Evolutionary conservation across 2,329 filamentous ascomycete genomes (phyloP).

Genomic region (Sphaerulina populicola): DNA sequence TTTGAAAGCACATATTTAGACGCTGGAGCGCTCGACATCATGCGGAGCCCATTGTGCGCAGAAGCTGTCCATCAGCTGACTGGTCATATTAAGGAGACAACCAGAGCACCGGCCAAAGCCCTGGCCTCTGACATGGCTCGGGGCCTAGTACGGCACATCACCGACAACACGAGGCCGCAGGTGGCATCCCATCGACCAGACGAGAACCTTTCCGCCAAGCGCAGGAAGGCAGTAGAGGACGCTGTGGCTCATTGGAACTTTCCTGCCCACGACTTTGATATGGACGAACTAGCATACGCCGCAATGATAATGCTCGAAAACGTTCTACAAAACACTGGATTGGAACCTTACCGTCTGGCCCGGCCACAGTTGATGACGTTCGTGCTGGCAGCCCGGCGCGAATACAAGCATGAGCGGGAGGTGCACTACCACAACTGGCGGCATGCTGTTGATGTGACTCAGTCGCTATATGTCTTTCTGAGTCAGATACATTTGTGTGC

Average conservation of each 20-base stretch:
- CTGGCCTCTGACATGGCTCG: conserved; percentile 29
- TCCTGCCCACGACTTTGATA: conserved; percentile 77
- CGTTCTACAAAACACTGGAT: conserved; percentile 69
- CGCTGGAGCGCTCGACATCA: conserved; percentile 75
- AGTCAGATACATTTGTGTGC: conserved; percentile 52
- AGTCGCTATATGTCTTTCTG: conserved; percentile 86
- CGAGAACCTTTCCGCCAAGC: conserved; percentile 58
- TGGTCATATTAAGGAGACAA: conserved; percentile 28
- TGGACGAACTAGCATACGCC: conserved; percentile 82
- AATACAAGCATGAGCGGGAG: conserved; percentile 65
- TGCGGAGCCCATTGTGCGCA: conserved; percentile 67
- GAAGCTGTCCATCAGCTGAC: conserved; percentile 39
- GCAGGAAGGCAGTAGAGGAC: conserved; percentile 50
- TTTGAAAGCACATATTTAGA: conserved; percentile 56
- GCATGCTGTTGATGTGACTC: conserved; percentile 90
- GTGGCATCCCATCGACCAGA: conserved; percentile 40
- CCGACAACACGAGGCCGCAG: conserved; percentile 14
- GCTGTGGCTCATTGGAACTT: conserved; percentile 78
- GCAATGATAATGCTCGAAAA: conserved; percentile 86
- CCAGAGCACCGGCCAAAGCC: conserved; percentile 22
- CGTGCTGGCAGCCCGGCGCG: conserved; percentile 75
- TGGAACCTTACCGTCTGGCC: conserved; percentile 52
- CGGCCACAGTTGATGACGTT: conserved; percentile 65
- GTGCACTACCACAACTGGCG: conserved; percentile 85
- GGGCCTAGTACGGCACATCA: conserved; percentile 27